phyloP scores from a whole-genome alignment of 148 eudicot species.

The Simmondsia chinensis region DNA sequence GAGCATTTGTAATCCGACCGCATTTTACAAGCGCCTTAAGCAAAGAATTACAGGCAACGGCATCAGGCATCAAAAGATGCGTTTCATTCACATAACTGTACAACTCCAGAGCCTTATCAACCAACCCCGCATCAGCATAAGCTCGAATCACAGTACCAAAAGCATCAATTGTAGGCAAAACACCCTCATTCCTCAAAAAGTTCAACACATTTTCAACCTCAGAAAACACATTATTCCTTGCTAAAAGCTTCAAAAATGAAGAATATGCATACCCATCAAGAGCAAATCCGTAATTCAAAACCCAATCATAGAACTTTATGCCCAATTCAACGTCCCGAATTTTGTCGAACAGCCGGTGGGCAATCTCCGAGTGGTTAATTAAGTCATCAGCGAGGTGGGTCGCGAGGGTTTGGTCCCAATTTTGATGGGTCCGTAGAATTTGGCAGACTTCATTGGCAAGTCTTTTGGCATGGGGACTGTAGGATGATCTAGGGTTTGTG shows the following conservation, averaged over 20 bases:
- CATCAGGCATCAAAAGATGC: slow-evolving; percentile 36
- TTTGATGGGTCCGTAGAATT: slow-evolving; percentile 38
- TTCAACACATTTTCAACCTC: slow-evolving; percentile 49
- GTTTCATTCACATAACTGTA: slow-evolving; percentile 22
- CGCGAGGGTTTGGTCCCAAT: slow-evolving; percentile 61
- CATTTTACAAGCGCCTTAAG: slow-evolving; percentile 40
- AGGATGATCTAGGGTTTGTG: slow-evolving; percentile 20
- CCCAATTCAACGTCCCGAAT: slow-evolving; percentile 54
- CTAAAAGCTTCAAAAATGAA: slow-evolving; percentile 71
- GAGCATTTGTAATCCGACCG: slow-evolving; percentile 36
- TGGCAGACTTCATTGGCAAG: slow-evolving; percentile 40
- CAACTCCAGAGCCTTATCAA: slow-evolving; percentile 52
- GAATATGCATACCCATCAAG: slow-evolving; percentile 72
- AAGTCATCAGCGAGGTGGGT: slow-evolving; percentile 41
- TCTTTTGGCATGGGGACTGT: slow-evolving; percentile 30
- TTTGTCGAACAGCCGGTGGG: slow-evolving; percentile 67
- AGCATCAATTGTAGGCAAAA: slow-evolving; percentile 46
- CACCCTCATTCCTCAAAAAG: slow-evolving; percentile 33
- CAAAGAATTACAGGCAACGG: slow-evolving; percentile 62
- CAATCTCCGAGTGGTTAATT: slow-evolving; percentile 59
- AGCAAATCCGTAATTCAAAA: slow-evolving; percentile 31
- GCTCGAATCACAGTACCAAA: slow-evolving; percentile 42
- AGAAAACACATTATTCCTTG: slow-evolving; percentile 38
- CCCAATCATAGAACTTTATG: slow-evolving; percentile 65
- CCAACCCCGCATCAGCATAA: slow-evolving; percentile 52